Percentiles rank a stretch among this genome's conserved stretches.
These are phyloP conservation scores for Ophiocordyceps australis DNA, from an alignment of 2,329 filamentous ascomycete species.

Conservation along the genomic window DNA sequence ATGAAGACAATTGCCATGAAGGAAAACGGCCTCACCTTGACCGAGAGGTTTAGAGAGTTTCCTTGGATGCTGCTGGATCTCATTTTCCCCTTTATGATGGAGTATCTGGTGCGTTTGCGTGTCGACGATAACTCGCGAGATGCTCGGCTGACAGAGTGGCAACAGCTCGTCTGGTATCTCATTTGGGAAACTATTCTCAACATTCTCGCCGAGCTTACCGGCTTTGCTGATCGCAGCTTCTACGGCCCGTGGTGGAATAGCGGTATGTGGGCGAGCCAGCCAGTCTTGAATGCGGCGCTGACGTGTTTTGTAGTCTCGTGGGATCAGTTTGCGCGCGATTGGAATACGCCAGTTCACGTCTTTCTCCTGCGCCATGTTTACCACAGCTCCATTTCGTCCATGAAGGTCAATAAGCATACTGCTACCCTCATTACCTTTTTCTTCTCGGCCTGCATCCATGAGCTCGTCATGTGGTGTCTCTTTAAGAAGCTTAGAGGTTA, in stretches of 20 bases:
- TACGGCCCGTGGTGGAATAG: conserved; percentile 48
- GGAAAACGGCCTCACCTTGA: conserved; percentile 41
- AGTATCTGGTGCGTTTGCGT: conserved; percentile 35
- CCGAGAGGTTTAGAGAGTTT: conserved; percentile 45
- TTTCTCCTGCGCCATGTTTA: conserved; percentile 68
- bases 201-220: conserved; percentile 56
- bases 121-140: neutral
- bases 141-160: neutral
- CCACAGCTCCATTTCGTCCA: conserved; percentile 55
- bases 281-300: no score
- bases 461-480: conserved; percentile 64
- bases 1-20: conserved; percentile 49
- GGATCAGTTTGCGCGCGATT: conserved; percentile 65
- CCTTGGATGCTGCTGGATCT: conserved; percentile 61
- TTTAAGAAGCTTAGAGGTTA: conserved; percentile 66
- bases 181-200: conserved; percentile 67
- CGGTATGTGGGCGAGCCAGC: conserved; percentile 18
- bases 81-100: conserved; percentile 62
- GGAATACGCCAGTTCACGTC: conserved; percentile 62
- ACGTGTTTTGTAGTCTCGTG: conserved; percentile 27
- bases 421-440: conserved; percentile 65
- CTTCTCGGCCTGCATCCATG: conserved; percentile 52
- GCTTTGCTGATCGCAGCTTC: conserved; percentile 62
- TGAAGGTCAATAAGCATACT: conserved; percentile 49
- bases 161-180: conserved; percentile 53